Evolutionary conservation across 2,329 filamentous ascomycete species (phyloP).

Genomic region (Stemphylium beticola): DNA sequence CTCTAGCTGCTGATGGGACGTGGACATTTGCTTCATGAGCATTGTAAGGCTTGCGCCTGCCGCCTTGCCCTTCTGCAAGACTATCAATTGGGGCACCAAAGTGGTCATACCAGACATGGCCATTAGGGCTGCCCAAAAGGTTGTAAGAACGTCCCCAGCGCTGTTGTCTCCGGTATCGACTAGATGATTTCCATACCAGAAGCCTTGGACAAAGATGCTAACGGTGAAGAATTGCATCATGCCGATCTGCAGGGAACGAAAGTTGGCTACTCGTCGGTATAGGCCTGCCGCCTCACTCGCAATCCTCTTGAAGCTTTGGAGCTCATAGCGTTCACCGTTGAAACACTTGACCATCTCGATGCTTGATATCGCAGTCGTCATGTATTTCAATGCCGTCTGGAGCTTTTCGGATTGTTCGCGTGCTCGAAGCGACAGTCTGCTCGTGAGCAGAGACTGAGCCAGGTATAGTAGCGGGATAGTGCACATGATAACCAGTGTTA

Average conservation of each 20-base stretch:
- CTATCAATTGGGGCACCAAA: slow-evolving; percentile 76
- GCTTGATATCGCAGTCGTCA: slow-evolving; percentile 70
- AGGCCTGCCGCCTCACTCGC: slow-evolving; percentile 65
- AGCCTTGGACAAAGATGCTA: slow-evolving; percentile 83
- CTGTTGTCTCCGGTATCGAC: slow-evolving; percentile 64
- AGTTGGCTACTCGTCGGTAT: slow-evolving; percentile 72
- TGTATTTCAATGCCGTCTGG: slow-evolving; percentile 72
- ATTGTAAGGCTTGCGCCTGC: slow-evolving; percentile 69
- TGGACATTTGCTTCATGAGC: slow-evolving; percentile 49
- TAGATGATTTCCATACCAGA: slow-evolving; percentile 82
- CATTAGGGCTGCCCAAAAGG: slow-evolving; percentile 82
- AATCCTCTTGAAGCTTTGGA: slow-evolving; percentile 66
- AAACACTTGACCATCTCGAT: slow-evolving; percentile 89
- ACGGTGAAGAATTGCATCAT: slow-evolving; percentile 76
- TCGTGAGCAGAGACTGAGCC: slow-evolving; percentile 66
- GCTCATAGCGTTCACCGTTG: slow-evolving; percentile 75
- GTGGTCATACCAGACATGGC: slow-evolving; percentile 77
- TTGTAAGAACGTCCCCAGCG: slow-evolving; percentile 75
- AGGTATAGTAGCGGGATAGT: slow-evolving; percentile 72
- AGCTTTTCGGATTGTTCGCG: slow-evolving; percentile 71
- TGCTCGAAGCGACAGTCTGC: slow-evolving; percentile 69
- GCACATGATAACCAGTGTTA: slow-evolving; percentile 79
- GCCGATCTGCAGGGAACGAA: slow-evolving; percentile 74
- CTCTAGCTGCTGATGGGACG: slow-evolving; percentile 23
- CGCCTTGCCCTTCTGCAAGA: slow-evolving; percentile 78